Conservation (phyloP, 1,284 basidiomycete genomes). For the Phenoliferia sp. region DNA sequence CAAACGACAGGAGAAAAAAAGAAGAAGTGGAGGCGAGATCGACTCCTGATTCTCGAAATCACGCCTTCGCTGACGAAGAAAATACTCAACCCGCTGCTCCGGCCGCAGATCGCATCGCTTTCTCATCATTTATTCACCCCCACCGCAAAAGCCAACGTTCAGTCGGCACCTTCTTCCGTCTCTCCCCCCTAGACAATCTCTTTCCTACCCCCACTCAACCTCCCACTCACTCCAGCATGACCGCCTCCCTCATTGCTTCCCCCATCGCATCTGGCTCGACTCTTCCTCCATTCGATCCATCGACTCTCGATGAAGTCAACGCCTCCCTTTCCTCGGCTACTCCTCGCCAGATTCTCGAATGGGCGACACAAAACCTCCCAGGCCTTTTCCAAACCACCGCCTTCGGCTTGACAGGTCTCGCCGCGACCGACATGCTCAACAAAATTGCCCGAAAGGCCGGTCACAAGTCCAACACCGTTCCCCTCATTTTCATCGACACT, state of each 20-base stretch:
- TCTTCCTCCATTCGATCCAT: constrained; percentile 15
- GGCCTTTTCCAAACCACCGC: constrained; percentile 83
- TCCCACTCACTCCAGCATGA: background rate
- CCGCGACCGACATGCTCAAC: constrained; percentile 85
- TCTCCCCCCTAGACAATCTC: no score
- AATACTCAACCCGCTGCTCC: background rate
- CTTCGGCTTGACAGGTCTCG: constrained; percentile 86
- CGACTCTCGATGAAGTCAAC: constrained; percentile 61
- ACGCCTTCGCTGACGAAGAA: background rate
- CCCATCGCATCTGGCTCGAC: constrained; percentile 3
- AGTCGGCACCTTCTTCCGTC: background rate
- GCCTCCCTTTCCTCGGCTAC: constrained; percentile 61
- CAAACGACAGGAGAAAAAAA: no score
- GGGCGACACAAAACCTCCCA: constrained; percentile 69
- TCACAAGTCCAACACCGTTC: constrained; percentile 45
- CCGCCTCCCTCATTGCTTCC: background rate
- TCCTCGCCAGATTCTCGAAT: constrained; percentile 74
- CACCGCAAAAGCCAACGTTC: background rate
- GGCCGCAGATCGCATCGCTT: background rate
- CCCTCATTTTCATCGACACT: constrained; percentile 84
- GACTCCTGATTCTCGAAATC: no score
- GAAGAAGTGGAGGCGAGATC: background rate
- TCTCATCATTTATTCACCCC: background rate
- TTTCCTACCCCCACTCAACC: background rate
- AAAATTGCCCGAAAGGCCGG: constrained; percentile 53